These are phyloP conservation scores for Cavenderia fasciculata DNA, from an alignment of 78 protist species.

Conservation along the genomic window DNA sequence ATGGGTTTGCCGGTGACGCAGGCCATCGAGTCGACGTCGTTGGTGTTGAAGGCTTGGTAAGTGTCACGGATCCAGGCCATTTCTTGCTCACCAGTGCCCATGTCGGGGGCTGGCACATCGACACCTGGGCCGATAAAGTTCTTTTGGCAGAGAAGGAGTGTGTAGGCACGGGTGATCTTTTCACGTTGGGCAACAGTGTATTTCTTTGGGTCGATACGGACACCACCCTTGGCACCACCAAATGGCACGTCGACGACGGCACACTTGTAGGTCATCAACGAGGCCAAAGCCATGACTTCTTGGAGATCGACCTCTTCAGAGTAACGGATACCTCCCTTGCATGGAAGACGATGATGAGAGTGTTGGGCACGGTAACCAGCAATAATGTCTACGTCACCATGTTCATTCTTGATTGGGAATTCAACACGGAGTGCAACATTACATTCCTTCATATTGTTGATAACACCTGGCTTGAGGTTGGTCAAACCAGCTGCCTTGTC, in stretches of 20 bases:
- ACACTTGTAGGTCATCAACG: constrained; percentile 95
- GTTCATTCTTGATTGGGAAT: constrained; percentile 84
- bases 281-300: constrained; percentile 92
- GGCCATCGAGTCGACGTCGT: constrained; percentile 84
- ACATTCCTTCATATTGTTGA: constrained; percentile 81
- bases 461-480: constrained; percentile 79
- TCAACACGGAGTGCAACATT: constrained; percentile 68
- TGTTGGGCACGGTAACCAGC: constrained; percentile 94
- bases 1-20: constrained; percentile 96
- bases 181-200: constrained; percentile 90
- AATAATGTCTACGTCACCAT: constrained; percentile 66
- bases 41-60: constrained; percentile 79
- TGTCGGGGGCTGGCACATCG: constrained; percentile 95
- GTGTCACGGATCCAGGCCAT: constrained; percentile 95
- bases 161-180: constrained; percentile 91
- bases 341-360: constrained; percentile 91
- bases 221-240: constrained; percentile 97
- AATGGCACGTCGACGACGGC: constrained; percentile 96
- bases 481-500: constrained; percentile 84
- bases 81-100: constrained; percentile 94
- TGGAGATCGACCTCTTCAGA: constrained; percentile 84
- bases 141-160: constrained; percentile 87
- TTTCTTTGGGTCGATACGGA: constrained; percentile 91
- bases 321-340: constrained; percentile 94
- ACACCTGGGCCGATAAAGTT: constrained; percentile 94